Percentiles rank a stretch among this genome's conserved stretches.
phyloP scores from a whole-genome alignment of 2,329 filamentous ascomycete species.

The Colletotrichum limetticola region DNA sequence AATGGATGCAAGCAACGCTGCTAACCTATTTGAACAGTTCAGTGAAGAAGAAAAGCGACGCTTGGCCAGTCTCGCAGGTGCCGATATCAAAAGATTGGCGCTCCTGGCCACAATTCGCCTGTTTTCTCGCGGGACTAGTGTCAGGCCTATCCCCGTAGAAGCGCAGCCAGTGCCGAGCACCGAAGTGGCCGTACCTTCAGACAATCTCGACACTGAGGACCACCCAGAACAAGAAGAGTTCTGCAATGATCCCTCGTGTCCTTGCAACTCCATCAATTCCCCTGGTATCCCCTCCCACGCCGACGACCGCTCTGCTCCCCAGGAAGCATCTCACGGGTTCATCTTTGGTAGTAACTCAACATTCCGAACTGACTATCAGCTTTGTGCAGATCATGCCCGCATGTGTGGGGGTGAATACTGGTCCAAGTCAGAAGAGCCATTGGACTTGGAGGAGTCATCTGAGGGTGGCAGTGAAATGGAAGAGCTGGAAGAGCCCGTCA shows the following conservation, averaged over 20 bases:
- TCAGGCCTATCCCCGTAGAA: neutral
- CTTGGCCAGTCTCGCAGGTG: neutral
- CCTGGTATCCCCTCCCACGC: too few relatives aligned
- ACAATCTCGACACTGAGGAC: neutral
- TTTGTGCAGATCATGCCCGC: neutral
- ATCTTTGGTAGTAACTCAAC: neutral
- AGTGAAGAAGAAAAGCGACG: neutral
- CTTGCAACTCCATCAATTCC: neutral
- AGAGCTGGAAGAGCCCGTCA: neutral
- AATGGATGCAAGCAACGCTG: neutral
- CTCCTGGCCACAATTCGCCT: neutral
- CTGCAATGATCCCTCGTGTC: neutral
- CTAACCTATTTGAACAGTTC: neutral
- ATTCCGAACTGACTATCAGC: neutral
- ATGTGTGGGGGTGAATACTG: neutral
- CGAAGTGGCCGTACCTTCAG: neutral
- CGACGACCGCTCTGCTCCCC: too few relatives aligned
- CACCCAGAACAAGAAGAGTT: neutral
- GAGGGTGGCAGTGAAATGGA: neutral
- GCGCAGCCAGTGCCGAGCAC: fast-evolving
- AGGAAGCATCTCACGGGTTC: neutral
- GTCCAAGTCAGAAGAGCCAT: too few relatives aligned
- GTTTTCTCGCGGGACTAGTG: neutral
- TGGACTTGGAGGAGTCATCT: fast-evolving
- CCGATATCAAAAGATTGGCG: neutral